Percentiles rank a stretch among this genome's conserved stretches.
Conservation (phyloP, 345 rosid species). For the Acer yangbiense region DNA sequence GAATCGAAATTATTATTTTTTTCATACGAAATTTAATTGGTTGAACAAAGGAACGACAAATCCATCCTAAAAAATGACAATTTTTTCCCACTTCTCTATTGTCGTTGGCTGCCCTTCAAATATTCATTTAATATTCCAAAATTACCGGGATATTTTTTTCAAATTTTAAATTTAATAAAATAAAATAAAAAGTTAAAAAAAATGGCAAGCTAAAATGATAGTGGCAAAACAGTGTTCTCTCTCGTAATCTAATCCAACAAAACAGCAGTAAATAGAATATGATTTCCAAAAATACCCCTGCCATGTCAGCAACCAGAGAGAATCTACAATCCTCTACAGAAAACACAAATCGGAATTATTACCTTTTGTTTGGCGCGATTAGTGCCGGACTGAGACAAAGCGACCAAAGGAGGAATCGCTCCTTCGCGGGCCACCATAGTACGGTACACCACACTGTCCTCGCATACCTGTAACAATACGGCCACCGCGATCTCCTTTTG, state of each 20-base stretch:
- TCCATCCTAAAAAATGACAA: neutral
- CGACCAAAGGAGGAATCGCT: constrained; percentile 90
- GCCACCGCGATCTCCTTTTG: constrained; percentile 89
- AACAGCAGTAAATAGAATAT: constrained; percentile 8
- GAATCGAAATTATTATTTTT: neutral
- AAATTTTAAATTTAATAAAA: neutral
- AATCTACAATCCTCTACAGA: neutral
- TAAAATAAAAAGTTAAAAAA: neutral
- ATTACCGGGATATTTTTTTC: neutral
- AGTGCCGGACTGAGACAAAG: constrained; percentile 79
- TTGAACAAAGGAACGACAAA: neutral
- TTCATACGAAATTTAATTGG: neutral
- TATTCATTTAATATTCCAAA: neutral
- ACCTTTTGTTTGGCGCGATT: constrained; percentile 91
- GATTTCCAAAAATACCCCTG: constrained; percentile 4
- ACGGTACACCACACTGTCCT: constrained; percentile 60
- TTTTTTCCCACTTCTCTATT: too few relatives aligned
- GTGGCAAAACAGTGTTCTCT: constrained; percentile 36
- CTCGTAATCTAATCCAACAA: neutral
- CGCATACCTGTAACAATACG: constrained; percentile 68
- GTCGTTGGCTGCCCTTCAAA: too few relatives aligned
- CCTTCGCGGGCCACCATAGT: constrained; percentile 92
- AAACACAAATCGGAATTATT: neutral
- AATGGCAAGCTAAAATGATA: constrained; percentile 18
- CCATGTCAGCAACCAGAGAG: constrained; percentile 34